Conservation (phyloP, 2,329 filamentous ascomycete genomes). For the Hypoxylon sp. region DNA sequence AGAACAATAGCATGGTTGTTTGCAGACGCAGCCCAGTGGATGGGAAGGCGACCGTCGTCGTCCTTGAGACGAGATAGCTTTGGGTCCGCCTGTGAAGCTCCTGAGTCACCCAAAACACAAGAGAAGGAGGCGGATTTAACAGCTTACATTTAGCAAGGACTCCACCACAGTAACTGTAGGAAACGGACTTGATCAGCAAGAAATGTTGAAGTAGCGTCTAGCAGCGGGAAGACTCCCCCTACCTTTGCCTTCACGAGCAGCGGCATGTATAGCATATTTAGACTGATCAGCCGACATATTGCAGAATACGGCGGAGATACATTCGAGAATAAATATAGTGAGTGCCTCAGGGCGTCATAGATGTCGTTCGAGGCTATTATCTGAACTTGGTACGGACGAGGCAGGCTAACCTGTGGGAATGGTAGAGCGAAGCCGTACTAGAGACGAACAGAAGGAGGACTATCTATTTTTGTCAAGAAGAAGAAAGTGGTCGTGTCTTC, state of each 20-base stretch:
- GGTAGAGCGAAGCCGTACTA: neutral
- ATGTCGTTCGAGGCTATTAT: neutral
- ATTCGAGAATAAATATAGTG: neutral
- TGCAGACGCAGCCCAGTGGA: slow-evolving; percentile 94
- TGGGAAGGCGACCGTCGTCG: slow-evolving; percentile 87
- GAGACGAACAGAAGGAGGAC: neutral
- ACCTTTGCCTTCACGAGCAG: slow-evolving; percentile 88
- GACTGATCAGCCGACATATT: slow-evolving; percentile 60
- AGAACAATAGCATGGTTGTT: slow-evolving; percentile 83
- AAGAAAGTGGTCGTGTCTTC: neutral
- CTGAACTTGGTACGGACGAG: neutral
- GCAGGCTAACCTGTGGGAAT: neutral
- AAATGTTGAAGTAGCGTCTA: slow-evolving; percentile 1
- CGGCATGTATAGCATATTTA: slow-evolving; percentile 89
- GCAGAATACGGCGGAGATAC: neutral
- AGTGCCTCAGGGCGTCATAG: no score
- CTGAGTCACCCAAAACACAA: slow-evolving; percentile 47
- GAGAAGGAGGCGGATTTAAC: neutral
- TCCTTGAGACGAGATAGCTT: slow-evolving; percentile 81
- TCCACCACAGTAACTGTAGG: slow-evolving; percentile 76
- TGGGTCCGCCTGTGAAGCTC: slow-evolving; percentile 75
- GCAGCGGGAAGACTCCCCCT: slow-evolving; percentile 52
- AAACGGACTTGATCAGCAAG: slow-evolving; percentile 1
- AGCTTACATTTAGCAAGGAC: slow-evolving; percentile 76
- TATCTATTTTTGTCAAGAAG: neutral